Evolutionary conservation across 495 filamentous ascomycete genomes (phyloP), one percentile per base, ranked within the genome.

Genomic region (Neurospora cerealis): DNA sequence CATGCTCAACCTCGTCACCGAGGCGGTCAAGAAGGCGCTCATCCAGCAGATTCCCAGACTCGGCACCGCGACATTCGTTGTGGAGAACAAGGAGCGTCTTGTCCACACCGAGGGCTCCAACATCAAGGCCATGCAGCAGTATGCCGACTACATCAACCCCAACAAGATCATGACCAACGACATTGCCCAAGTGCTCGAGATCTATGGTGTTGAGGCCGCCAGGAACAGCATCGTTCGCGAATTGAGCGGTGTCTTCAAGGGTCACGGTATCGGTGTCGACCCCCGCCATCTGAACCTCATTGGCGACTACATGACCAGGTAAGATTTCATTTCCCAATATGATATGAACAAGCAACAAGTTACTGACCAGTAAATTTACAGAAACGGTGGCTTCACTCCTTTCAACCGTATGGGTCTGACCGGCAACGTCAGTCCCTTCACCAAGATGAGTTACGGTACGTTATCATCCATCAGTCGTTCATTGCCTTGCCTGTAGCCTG

Each of bases 241-340:
- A 85, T 90, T 98, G 81, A 88, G 90, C 70, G 87, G 87, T 74
- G 94, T 98, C 73, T 99, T 99, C 88, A 85, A 87, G 72, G 89
- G 90, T 82, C 95, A 99, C 89, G 93, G 92, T 80, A 99, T 99
- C 85, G 89, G 86, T 73, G 96, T 99, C 74, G 94, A 99, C 79
- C 88, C 91, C 71, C 90, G 96, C 73, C 96, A 99, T 83, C 83
- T 99, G 76, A 97, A 95, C 83, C 87, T 99, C 74, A 97, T 99
- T 76, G 95, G 92, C 71, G 96, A 99, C 83, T 92, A 91, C 82
- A 99, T 99, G 96, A 98, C 96, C 21, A 78, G 78, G 77, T 78
- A 15, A 42, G 46, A 38, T n/a, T 15, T 5, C 7, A 21, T 17
- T 28, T 10, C 19, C 19, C 0, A 19, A 6, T 9, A 34, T 15